A percentile compares a stretch with the other conserved stretches of the same genome.
phyloP scores from a whole-genome alignment of 495 filamentous ascomycete species.

The Filosporella fistucella region DNA sequence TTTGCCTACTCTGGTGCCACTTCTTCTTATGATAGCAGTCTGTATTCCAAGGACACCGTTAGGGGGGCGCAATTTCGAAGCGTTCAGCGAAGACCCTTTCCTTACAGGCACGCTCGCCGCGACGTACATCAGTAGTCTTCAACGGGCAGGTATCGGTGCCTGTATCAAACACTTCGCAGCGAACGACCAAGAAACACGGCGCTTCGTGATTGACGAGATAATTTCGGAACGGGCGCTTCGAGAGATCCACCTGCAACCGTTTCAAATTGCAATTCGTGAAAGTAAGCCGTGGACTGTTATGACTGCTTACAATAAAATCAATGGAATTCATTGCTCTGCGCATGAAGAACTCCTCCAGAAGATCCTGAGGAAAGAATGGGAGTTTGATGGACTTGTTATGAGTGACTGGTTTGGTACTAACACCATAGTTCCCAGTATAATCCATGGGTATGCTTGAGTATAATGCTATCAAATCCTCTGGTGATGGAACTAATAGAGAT shows the following conservation, averaged over 20 bases:
- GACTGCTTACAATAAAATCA: conserved; percentile 66
- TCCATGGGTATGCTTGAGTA: conserved; percentile 37
- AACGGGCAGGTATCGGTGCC: conserved; percentile 24
- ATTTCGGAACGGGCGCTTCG: conserved; percentile 42
- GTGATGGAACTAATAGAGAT: background rate
- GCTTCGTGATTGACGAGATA: conserved; percentile 46
- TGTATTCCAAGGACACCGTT: conserved; percentile 4
- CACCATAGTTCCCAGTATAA: conserved; percentile 54
- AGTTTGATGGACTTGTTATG: conserved; percentile 55
- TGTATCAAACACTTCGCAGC: conserved; percentile 31
- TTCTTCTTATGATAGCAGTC: too few species aligned
- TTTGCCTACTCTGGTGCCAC: too few species aligned
- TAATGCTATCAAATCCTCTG: background rate
- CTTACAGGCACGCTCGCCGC: conserved; percentile 21
- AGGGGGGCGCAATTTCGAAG: conserved; percentile 58
- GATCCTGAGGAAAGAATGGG: conserved; percentile 66
- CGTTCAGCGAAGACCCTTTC: conserved; percentile 57
- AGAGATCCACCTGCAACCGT: conserved; percentile 61
- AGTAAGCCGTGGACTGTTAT: conserved; percentile 50
- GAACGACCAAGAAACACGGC: conserved; percentile 28
- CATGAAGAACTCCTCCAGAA: background rate
- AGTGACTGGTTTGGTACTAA: conserved; percentile 60
- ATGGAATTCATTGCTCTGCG: conserved; percentile 50
- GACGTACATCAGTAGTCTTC: conserved; percentile 23
- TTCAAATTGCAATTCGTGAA: conserved; percentile 52